These are phyloP conservation scores for Aspergillus clavatus DNA, from an alignment of 2,329 filamentous ascomycete species.

Conservation along the genomic window DNA sequence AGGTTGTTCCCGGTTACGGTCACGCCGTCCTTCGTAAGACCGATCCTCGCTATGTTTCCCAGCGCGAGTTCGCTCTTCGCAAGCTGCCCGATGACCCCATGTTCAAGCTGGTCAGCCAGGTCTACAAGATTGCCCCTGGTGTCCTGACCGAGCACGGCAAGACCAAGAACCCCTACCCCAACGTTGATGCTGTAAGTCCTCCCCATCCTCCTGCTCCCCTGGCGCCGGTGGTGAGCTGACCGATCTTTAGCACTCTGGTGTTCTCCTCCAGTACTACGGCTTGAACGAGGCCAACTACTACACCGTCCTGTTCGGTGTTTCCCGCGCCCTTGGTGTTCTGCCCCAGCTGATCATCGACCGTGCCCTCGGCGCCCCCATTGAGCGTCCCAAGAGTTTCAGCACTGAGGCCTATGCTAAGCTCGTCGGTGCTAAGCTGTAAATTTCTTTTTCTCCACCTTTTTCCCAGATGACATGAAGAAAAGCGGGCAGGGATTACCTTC, in stretches of 20 bases:
- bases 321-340: slow-evolving; percentile 94
- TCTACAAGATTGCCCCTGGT: slow-evolving; percentile 98
- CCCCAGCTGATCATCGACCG: slow-evolving; percentile 99
- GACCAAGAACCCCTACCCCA: slow-evolving; percentile 99
- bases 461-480: slow-evolving; percentile 11
- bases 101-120: slow-evolving; percentile 99
- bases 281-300: slow-evolving; percentile 99
- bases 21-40: slow-evolving; percentile 99
- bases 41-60: slow-evolving; percentile 95
- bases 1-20: slow-evolving; percentile 96
- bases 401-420: slow-evolving; percentile 96
- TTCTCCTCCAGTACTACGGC: slow-evolving; percentile 99
- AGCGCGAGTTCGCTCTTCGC: slow-evolving; percentile 93
- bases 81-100: slow-evolving; percentile 95
- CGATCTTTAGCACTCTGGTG: slow-evolving; percentile 71
- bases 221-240: slow-evolving; percentile 10
- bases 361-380: slow-evolving; percentile 91
- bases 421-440: slow-evolving; percentile 82
- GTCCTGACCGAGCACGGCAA: slow-evolving; percentile 99
- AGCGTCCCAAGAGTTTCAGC: slow-evolving; percentile 98
- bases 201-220: background rate
- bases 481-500: slow-evolving; percentile 9
- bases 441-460: slow-evolving; percentile 17
- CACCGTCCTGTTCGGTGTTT: slow-evolving; percentile 99
- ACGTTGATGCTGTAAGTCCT: slow-evolving; percentile 72